phyloP scores from a whole-genome alignment of 495 filamentous ascomycete species.

The Acidomyces sp. region DNA sequence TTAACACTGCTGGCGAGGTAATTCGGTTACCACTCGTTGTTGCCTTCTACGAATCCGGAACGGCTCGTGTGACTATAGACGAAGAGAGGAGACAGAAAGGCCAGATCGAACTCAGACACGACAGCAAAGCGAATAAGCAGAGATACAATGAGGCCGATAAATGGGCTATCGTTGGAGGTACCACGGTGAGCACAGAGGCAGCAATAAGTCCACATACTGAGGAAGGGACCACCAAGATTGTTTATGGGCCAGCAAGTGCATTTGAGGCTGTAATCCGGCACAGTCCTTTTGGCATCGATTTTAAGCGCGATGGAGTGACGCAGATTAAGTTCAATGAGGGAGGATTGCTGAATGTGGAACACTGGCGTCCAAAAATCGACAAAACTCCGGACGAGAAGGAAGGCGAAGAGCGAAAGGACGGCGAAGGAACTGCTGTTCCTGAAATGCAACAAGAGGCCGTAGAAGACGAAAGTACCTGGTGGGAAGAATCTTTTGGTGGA shows the following conservation, averaged over 20 bases:
- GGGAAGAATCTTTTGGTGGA: slow-evolving; percentile 91
- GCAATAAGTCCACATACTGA: slow-evolving; percentile 45
- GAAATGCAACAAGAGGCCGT: slow-evolving; percentile 23
- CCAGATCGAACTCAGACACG: slow-evolving; percentile 74
- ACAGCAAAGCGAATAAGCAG: slow-evolving; percentile 75
- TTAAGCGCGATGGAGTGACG: slow-evolving; percentile 66
- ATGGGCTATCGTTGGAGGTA: slow-evolving; percentile 73
- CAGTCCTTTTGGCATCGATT: slow-evolving; percentile 69
- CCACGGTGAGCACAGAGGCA: slow-evolving; percentile 54
- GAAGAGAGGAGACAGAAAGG: slow-evolving; percentile 81
- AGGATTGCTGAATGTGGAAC: slow-evolving; percentile 80
- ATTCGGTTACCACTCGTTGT: slow-evolving; percentile 71
- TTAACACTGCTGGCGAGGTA: slow-evolving; percentile 46
- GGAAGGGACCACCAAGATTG: slow-evolving; percentile 55
- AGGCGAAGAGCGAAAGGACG: slow-evolving; percentile 34
- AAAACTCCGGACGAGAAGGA: slow-evolving; percentile 40
- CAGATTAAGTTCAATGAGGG: slow-evolving; percentile 80
- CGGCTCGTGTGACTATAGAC: slow-evolving; percentile 74
- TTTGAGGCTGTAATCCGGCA: slow-evolving; percentile 75
- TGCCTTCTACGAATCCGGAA: slow-evolving; percentile 78
- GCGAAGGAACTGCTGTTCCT: slow-evolving; percentile 26
- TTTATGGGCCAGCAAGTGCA: slow-evolving; percentile 62
- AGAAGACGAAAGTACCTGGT: slow-evolving; percentile 82
- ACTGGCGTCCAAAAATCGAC: slow-evolving; percentile 86
- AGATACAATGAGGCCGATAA: slow-evolving; percentile 82